Conservation (phyloP, 1,284 basidiomycete genomes). For the Cutaneotrichosporon cutaneum region DNA sequence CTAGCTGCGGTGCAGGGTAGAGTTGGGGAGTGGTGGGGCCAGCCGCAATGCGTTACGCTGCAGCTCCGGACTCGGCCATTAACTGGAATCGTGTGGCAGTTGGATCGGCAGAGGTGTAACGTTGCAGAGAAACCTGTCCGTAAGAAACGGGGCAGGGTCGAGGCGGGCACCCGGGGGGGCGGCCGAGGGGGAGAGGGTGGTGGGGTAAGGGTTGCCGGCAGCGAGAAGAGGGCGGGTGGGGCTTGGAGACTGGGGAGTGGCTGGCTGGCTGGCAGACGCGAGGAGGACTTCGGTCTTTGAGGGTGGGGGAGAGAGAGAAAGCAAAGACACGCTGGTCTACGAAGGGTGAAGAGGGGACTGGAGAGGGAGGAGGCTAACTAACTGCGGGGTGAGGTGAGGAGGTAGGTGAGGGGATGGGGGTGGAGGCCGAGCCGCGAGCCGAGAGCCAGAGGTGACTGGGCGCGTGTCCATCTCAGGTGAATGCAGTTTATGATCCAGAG, state of each 20-base stretch:
- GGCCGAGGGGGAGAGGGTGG: too few species aligned
- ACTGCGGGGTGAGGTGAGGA: too few species aligned
- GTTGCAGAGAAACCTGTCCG: background rate
- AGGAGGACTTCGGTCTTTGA: too few species aligned
- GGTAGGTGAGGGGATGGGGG: too few species aligned
- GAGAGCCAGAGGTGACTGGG: background rate
- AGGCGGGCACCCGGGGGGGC: too few species aligned
- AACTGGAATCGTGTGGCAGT: background rate
- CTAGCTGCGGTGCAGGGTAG: background rate
- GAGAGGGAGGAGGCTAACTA: too few species aligned
- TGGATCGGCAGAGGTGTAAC: background rate
- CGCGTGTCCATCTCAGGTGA: background rate
- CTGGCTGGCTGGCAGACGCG: too few species aligned
- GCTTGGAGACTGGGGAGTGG: background rate
- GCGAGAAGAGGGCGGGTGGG: background rate
- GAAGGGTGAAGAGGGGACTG: too few species aligned
- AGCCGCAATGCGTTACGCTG: background rate
- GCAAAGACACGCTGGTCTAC: too few species aligned
- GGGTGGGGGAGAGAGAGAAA: too few species aligned
- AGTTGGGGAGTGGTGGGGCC: background rate
- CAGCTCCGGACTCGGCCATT: conserved; percentile 1
- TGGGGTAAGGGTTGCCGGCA: background rate
- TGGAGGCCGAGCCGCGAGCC: background rate
- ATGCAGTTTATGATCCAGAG: background rate
- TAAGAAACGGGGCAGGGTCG: conserved; percentile 1